Percentiles rank a stretch among this genome's conserved stretches.
Evolutionary conservation across 2,329 filamentous ascomycete genomes (phyloP).

Genomic region (Botrytis paeoniae): DNA sequence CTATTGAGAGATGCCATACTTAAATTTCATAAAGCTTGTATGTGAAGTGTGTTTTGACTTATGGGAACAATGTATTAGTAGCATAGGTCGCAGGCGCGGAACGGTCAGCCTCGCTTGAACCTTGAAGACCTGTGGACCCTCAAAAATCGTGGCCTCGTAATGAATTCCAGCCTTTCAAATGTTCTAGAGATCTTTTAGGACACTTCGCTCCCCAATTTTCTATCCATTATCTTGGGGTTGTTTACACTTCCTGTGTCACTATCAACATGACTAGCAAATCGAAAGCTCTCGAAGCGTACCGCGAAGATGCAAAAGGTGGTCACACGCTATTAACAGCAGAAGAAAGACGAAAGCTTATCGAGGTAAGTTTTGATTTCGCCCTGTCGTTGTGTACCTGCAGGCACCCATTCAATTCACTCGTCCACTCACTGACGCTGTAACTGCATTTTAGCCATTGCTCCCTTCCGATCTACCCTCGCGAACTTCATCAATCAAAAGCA

Average conservation of each 20-base stretch:
- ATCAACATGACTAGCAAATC: slow-evolving; percentile 16
- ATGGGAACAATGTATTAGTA: slow-evolving; percentile 6
- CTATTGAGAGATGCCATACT: slow-evolving; percentile 33
- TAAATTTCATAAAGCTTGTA: slow-evolving; percentile 8
- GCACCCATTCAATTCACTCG: slow-evolving; percentile 5
- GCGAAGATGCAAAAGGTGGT: slow-evolving; percentile 45
- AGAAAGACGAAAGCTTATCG: slow-evolving; percentile 46
- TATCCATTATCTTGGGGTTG: neutral
- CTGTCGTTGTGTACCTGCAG: slow-evolving; percentile 19
- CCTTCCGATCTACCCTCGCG: slow-evolving; percentile 31
- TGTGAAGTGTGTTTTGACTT: slow-evolving; percentile 16
- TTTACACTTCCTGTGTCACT: neutral
- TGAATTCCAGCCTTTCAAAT: slow-evolving; percentile 14
- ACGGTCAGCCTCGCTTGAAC: slow-evolving; percentile 16
- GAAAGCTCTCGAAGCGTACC: slow-evolving; percentile 39
- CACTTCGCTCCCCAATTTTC: slow-evolving; percentile 5
- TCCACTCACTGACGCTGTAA: slow-evolving; percentile 24
- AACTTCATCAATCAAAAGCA: slow-evolving; percentile 23
- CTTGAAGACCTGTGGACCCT: neutral
- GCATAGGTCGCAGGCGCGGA: slow-evolving; percentile 10
- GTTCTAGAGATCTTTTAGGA: neutral
- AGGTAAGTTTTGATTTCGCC: slow-evolving; percentile 38
- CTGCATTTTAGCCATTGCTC: slow-evolving; percentile 35
- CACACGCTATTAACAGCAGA: slow-evolving; percentile 44
- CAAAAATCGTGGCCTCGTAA: slow-evolving; percentile 13